Evolutionary conservation across 192 early-diverging fungal genomes (phyloP).

Genomic region (Phycomyces nitens): DNA sequence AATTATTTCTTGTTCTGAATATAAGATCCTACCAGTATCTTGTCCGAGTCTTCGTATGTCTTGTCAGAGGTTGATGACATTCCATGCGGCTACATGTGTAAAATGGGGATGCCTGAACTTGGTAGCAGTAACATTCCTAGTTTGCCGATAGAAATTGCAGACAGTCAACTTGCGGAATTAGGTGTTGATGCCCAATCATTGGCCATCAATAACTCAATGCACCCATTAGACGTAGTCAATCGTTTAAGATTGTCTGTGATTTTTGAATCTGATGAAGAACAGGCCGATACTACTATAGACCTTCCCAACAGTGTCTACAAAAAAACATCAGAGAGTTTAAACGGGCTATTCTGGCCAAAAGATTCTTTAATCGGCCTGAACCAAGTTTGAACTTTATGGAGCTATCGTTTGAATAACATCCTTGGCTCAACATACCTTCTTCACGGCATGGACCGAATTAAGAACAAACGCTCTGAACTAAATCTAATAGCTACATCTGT

Average conservation of each 20-base stretch:
- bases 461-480: constrained; percentile 11
- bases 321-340: no score
- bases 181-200: neutral
- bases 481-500: neutral
- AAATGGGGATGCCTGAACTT: neutral
- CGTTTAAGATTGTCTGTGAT: neutral
- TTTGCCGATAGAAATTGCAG: neutral
- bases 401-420: no score
- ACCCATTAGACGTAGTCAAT: neutral
- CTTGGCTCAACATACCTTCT: no score
- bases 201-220: neutral
- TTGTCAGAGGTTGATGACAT: neutral
- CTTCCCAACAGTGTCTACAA: no score
- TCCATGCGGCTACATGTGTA: neutral
- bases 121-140: neutral
- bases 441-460: no score
- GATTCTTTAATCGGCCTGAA: no score
- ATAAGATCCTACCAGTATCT: no score
- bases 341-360: no score
- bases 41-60: no score
- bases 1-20: no score
- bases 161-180: neutral
- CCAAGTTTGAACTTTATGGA: no score
- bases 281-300: no score
- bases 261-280: constrained; percentile 5